Base-by-base conservation (phyloP, 2,329 filamentous ascomycete genomes). In the Mycosphaerelloides madeirae region DNA sequence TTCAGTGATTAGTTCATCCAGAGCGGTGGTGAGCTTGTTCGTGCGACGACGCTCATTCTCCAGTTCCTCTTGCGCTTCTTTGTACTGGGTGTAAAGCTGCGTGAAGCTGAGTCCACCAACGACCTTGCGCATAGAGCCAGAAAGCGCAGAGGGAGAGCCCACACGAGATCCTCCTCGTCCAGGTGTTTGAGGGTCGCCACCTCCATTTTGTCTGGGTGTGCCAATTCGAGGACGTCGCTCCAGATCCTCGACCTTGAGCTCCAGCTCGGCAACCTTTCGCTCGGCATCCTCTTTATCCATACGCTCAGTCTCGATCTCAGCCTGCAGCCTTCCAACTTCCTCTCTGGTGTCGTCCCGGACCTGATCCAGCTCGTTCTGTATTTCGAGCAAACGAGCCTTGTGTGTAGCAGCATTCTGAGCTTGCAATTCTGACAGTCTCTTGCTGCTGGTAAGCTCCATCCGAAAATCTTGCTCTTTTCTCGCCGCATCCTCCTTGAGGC, bases 1-100 rank as follows among this genome's bases (percentile, higher is more conserved):
- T 46, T 90, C 84, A 29, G 82, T 78, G 46, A 96, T 80, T 72
- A 96, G 87, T 47, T 93, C 86, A 53, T 96, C 87, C 34, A 97
- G 73, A 34, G 91, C 81, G 29, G 81, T 78, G 14, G 80, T 78
- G 9, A 96, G 79, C 60, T 87, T 81, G 52, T 85, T 80, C 56
- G 80, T 88, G 16, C 82, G 80, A 46, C 85, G 78, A 61, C 83
- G 83, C 65, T 95, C 86, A 3, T 76, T 79, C 3, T 83, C 81
- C 28, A 96, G 74, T 57, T 86, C 79, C 43, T 80, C 74, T 74
- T 93, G 86, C 54, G 78, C 69, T 57, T 77, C 74, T 41, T 76
- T 73, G 57, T 81, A 81, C 50, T 83, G 79, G 18, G 74, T 72
- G 60, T 81, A 82, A 43, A 84, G 71, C 58, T 84, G 80, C 2